These are phyloP conservation scores for Aspergillus felis DNA, from an alignment of 2,329 filamentous ascomycete genomes.

Conservation along the genomic window DNA sequence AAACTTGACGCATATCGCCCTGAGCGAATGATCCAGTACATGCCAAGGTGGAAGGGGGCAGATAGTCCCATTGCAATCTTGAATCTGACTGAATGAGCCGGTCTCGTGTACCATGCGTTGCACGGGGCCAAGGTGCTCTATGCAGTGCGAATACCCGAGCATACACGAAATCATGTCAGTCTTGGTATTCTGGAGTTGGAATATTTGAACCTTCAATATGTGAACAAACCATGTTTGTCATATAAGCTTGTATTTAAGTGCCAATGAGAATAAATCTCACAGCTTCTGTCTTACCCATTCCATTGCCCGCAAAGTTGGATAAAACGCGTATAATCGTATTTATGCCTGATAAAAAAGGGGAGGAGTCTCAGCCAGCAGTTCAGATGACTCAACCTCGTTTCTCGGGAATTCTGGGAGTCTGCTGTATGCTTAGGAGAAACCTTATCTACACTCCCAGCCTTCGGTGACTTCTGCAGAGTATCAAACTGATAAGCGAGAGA, in stretches of 20 bases:
- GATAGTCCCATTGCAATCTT: neutral
- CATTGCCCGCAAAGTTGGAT: no score
- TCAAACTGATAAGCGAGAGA: no score
- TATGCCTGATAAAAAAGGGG: no score
- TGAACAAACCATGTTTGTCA: neutral
- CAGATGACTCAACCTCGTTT: no score
- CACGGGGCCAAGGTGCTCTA: constrained; percentile 1
- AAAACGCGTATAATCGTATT: no score
- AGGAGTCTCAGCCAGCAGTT: no score
- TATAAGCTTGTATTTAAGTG: neutral
- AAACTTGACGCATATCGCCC: neutral
- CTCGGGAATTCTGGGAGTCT: no score
- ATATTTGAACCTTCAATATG: neutral
- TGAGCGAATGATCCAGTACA: neutral
- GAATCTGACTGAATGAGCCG: constrained; percentile 4
- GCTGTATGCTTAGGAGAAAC: no score
- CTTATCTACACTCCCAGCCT: no score
- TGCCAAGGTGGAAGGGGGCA: neutral
- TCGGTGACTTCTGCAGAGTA: no score
- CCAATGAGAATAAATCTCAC: neutral
- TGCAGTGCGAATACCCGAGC: constrained; percentile 4
- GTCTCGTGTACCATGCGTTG: constrained; percentile 4
- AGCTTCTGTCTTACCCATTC: no score
- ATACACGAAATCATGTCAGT: neutral
- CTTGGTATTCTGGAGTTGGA: no score